phyloP scores from a whole-genome alignment of 331 rosid species.

The Erythrophleum ivorense region DNA sequence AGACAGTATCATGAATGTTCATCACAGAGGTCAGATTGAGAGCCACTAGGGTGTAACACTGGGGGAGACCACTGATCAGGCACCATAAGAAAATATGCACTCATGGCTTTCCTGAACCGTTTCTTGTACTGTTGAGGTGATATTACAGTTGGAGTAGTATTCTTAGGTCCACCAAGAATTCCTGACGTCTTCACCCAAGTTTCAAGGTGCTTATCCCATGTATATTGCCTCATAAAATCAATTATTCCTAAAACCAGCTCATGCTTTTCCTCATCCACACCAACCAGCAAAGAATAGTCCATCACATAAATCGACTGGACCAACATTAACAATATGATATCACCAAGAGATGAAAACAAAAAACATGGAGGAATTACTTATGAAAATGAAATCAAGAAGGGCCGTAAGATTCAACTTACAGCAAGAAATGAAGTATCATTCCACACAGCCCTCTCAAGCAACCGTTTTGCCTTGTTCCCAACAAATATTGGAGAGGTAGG shows the following conservation, averaged over 20 bases:
- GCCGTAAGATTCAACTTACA: constrained; percentile 57
- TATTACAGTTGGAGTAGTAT: constrained; percentile 79
- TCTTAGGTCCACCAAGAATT: constrained; percentile 76
- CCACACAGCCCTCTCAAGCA: constrained; percentile 93
- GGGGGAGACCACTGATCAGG: constrained; percentile 84
- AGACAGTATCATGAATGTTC: constrained; percentile 48
- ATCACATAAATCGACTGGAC: constrained; percentile 78
- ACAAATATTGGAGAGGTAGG: constrained; percentile 89
- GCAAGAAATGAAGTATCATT: constrained; percentile 89
- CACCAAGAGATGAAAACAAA: background rate
- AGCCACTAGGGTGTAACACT: constrained; percentile 49
- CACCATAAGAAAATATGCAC: constrained; percentile 79
- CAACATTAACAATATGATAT: constrained; percentile 29
- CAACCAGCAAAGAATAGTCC: constrained; percentile 88
- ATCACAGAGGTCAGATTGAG: constrained; percentile 65
- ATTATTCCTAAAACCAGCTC: constrained; percentile 85
- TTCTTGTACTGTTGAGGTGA: constrained; percentile 90
- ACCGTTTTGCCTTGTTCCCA: constrained; percentile 78
- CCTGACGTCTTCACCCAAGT: constrained; percentile 92
- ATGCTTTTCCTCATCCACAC: constrained; percentile 81
- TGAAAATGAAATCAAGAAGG: constrained; percentile 21
- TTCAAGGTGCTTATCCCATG: constrained; percentile 95
- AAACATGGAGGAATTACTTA: background rate
- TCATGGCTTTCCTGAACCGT: constrained; percentile 90
- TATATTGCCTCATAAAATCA: constrained; percentile 88